Base-by-base conservation (phyloP, 108 stramenopile genomes). In the Tribonema minus region DNA sequence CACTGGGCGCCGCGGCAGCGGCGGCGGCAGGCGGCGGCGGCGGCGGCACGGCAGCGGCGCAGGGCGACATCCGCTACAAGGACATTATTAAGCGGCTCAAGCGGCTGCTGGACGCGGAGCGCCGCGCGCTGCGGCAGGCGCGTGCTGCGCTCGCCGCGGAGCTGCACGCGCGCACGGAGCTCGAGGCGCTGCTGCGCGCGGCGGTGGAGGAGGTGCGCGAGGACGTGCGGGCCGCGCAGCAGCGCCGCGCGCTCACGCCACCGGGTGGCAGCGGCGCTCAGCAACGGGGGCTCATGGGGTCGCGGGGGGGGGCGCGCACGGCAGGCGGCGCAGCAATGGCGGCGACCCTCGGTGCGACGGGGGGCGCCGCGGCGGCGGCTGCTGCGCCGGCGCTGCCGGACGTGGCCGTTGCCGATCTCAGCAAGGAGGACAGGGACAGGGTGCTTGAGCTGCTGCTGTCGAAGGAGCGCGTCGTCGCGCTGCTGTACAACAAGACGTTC, bases 61-160 rank as follows among this genome's bases (percentile, higher is more conserved):
- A 2, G 41, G 3, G 2, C n/a, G n/a, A n/a, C n/a, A n/a, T n/a
- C n/a, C 60, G 86, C n/a, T 86, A 86, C 61, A 86, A 86, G 58
- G 88, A 87, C 32, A 85, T 84, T 5, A 87, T 86, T 34, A 83
- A 85, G 82, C 73, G 86, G 32, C 38, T 87, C 65, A 85, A 84
- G 81, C 35, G 83, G 66, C 54, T 88, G 20, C 37, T 88, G 33
- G 88, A 85, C n/a, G 71, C 84, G 12, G 88, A 88, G 82, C 65
- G 86, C 39, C 40, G 81, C 0, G 77, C 60, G 5, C 66, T 85
- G 15, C 33, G 59, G 46, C 72, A 74, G 61, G 72, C 46, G 33
- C 79, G 86, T 28, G 34, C 82, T 1, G 34, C 71, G 33, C 85
- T 84, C 76, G 32, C 84, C 4, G 61, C 70, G 38, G 86, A 86